These are phyloP conservation scores for Saxophila tyrrhenica DNA, from an alignment of 495 filamentous ascomycete genomes.

Conservation along the genomic window DNA sequence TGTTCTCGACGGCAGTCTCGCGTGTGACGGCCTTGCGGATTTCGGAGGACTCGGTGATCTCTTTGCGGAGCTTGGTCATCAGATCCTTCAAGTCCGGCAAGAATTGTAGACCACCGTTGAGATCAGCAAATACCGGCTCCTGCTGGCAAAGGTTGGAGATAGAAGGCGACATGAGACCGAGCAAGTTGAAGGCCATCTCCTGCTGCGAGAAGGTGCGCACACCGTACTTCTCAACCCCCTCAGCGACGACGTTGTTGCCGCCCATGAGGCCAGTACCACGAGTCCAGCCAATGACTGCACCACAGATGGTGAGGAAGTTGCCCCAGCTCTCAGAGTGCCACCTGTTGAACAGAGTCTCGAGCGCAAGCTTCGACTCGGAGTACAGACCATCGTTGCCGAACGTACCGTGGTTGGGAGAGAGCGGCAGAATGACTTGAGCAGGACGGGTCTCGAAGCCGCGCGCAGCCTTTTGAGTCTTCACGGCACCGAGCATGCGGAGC, in stretches of 20 bases:
- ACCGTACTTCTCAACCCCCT: conserved; percentile 90
- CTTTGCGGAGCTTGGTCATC: conserved; percentile 80
- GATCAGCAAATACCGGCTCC: conserved; percentile 91
- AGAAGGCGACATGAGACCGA: conserved; percentile 88
- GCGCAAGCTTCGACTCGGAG: conserved; percentile 90
- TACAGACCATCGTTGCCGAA: conserved; percentile 98
- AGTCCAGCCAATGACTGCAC: conserved; percentile 98
- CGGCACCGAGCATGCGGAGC: conserved; percentile 73
- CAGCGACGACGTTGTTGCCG: conserved; percentile 94
- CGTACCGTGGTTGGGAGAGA: conserved; percentile 96
- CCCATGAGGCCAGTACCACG: conserved; percentile 97
- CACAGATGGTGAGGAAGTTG: conserved; percentile 96
- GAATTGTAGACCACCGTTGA: conserved; percentile 96
- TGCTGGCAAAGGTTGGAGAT: conserved; percentile 93
- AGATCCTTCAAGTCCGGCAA: conserved; percentile 92
- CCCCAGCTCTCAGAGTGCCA: conserved; percentile 98
- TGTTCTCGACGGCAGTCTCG: conserved; percentile 94
- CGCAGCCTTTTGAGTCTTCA: conserved; percentile 80
- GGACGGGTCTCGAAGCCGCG: conserved; percentile 89
- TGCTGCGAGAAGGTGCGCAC: conserved; percentile 98
- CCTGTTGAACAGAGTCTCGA: conserved; percentile 96
- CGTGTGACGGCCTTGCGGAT: conserved; percentile 86
- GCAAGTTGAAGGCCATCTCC: conserved; percentile 98
- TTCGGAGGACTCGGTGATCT: conserved; percentile 89
- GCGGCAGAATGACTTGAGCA: conserved; percentile 87